Evolutionary conservation across 2,329 filamentous ascomycete species (phyloP).

Genomic region (Gnomoniopsis smithogilvyi): DNA sequence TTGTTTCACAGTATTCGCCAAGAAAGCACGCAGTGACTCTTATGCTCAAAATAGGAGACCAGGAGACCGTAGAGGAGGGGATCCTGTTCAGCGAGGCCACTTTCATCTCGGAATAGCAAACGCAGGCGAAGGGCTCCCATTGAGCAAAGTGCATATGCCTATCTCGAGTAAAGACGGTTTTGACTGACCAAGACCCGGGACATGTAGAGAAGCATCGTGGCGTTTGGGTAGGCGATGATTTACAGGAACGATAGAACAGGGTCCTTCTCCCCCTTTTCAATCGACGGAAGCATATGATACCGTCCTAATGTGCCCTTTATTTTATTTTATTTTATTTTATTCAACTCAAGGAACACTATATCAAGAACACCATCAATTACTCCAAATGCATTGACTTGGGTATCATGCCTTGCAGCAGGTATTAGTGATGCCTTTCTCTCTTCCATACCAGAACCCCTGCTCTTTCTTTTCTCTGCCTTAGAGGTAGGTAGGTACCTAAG

Average conservation of each 20-base stretch:
- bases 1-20: conserved; percentile 61
- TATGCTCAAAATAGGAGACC: conserved; percentile 81
- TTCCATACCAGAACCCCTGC: neutral
- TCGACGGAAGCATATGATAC: neutral
- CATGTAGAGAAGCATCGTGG: conserved; percentile 10
- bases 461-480: neutral
- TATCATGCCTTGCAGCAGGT: neutral
- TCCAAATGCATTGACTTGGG: neutral
- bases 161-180: conserved; percentile 9
- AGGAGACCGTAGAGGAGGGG: conserved; percentile 74
- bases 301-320: neutral
- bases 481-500: neutral
- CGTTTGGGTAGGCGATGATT: conserved; percentile 2
- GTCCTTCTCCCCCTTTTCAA: neutral
- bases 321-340: neutral
- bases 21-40: conserved; percentile 61
- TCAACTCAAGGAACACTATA: neutral
- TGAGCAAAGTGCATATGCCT: neutral
- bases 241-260: neutral
- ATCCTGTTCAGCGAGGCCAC: conserved; percentile 83
- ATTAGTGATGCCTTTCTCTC: neutral
- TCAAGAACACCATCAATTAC: neutral
- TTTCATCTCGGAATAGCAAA: conserved; percentile 71
- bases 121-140: neutral
- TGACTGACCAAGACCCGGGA: conserved; percentile 16